A percentile compares a stretch with the other conserved stretches of the same genome.
These are phyloP conservation scores for Apiotrichum siamense DNA, from an alignment of 1,284 basidiomycete species.

Conservation along the genomic window DNA sequence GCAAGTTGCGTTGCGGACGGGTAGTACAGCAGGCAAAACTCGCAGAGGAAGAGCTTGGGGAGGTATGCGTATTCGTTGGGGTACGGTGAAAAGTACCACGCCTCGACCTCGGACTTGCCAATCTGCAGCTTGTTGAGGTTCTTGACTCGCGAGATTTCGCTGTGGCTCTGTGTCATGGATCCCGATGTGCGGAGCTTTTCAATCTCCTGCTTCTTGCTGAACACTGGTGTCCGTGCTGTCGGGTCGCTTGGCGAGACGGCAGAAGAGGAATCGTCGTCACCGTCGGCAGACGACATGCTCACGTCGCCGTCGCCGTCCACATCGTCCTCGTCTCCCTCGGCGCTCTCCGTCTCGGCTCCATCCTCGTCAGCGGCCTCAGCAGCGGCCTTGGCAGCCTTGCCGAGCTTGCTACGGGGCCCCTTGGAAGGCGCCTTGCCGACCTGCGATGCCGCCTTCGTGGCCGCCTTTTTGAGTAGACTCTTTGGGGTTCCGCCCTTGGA, in stretches of 20 bases:
- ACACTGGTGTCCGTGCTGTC: conserved; percentile 55
- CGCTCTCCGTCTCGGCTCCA: conserved; percentile 34
- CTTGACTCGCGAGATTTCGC: conserved; percentile 95
- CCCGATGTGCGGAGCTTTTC: conserved; percentile 96
- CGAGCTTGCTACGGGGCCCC: conserved; percentile 29
- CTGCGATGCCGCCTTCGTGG: conserved; percentile 57
- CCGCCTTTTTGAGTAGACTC: conserved; percentile 67
- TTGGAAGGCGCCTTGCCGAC: conserved; percentile 40
- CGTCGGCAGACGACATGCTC: conserved; percentile 51
- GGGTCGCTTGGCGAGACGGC: conserved; percentile 48
- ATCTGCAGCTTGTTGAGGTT: conserved; percentile 96
- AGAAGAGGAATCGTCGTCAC: conserved; percentile 43
- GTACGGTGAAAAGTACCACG: conserved; percentile 99
- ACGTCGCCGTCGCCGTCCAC: conserved; percentile 54
- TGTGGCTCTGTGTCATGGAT: conserved; percentile 97
- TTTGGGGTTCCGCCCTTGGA: conserved; percentile 21
- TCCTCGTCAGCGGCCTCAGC: conserved; percentile 48
- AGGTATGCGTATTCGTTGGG: conserved; percentile 96
- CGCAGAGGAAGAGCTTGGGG: conserved; percentile 93
- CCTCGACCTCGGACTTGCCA: conserved; percentile 90
- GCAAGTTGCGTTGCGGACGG: conserved; percentile 79
- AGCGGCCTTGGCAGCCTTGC: conserved; percentile 20
- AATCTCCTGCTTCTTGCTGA: conserved; percentile 93
- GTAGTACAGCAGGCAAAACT: conserved; percentile 92
- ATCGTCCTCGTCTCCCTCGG: conserved; percentile 53